These are phyloP conservation scores for Malassezia yamatoensis DNA, from an alignment of 1,284 basidiomycete genomes.

Conservation along the genomic window DNA sequence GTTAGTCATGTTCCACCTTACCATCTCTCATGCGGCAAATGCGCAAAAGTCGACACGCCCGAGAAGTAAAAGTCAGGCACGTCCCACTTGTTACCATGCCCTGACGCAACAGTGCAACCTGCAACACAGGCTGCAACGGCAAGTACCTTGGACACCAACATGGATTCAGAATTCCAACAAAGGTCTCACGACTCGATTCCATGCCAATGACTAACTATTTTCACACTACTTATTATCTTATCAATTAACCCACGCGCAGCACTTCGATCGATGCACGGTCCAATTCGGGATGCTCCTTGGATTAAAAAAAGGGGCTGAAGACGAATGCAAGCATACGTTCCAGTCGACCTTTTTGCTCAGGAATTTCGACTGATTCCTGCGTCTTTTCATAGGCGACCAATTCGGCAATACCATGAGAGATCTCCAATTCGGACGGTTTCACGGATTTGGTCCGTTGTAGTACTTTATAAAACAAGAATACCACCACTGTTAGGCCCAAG, in stretches of 20 bases:
- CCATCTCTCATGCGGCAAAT: conserved; percentile 18
- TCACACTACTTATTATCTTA: too few species aligned
- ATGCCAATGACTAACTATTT: too few species aligned
- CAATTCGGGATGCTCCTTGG: too few species aligned
- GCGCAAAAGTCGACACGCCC: conserved; percentile 23
- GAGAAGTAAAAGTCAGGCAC: conserved; percentile 7
- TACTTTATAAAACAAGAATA: background rate
- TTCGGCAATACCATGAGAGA: background rate
- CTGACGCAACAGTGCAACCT: conserved; percentile 49
- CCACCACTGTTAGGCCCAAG: background rate
- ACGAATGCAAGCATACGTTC: background rate
- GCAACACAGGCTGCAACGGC: conserved; percentile 50
- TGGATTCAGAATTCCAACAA: too few species aligned
- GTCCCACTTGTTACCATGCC: conserved; percentile 1
- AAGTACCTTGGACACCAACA: background rate
- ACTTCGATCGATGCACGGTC: too few species aligned
- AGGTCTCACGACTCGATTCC: too few species aligned
- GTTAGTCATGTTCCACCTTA: conserved; percentile 6
- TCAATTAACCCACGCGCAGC: too few species aligned
- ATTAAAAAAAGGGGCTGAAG: background rate
- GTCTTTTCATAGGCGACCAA: background rate
- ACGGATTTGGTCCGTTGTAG: background rate
- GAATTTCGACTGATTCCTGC: background rate
- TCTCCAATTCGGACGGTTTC: background rate
- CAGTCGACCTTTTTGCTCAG: background rate